Conservation (phyloP, 2,329 filamentous ascomycete genomes). For the Biscogniauxia mediterranea region DNA sequence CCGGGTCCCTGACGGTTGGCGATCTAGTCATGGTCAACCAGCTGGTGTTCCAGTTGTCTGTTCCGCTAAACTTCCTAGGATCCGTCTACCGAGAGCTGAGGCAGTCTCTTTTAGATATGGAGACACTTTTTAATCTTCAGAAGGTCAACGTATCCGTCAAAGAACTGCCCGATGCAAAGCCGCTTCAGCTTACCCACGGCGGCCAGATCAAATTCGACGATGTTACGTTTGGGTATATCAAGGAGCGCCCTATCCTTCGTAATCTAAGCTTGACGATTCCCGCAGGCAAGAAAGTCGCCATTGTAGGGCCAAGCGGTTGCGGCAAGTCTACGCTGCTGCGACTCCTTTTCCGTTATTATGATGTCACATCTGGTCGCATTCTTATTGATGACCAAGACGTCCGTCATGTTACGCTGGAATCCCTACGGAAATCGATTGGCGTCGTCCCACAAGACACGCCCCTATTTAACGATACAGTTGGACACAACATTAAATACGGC, state of each 20-base stretch:
- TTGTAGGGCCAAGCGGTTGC: conserved; percentile 93
- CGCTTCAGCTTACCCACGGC: conserved; percentile 69
- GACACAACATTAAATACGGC: conserved; percentile 94
- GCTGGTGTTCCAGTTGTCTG: conserved; percentile 94
- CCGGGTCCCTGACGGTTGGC: conserved; percentile 80
- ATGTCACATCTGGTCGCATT: conserved; percentile 80
- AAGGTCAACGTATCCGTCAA: conserved; percentile 90
- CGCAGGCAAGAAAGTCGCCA: conserved; percentile 90
- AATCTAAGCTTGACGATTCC: conserved; percentile 87
- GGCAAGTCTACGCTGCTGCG: conserved; percentile 93
- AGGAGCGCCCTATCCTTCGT: conserved; percentile 80
- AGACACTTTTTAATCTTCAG: conserved; percentile 94
- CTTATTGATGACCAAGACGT: conserved; percentile 93
- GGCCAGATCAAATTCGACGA: conserved; percentile 95
- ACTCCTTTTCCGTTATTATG: conserved; percentile 91
- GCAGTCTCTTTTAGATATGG: conserved; percentile 96
- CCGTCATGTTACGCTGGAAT: conserved; percentile 76
- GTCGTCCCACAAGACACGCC: conserved; percentile 97
- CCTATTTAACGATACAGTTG: conserved; percentile 93
- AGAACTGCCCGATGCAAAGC: conserved; percentile 71
- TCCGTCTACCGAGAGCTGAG: conserved; percentile 94
- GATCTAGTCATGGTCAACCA: conserved; percentile 99
- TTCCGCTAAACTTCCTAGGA: conserved; percentile 96
- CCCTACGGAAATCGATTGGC: conserved; percentile 79
- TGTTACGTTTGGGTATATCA: conserved; percentile 88